Percentiles rank a stretch among this genome's conserved stretches.
phyloP scores from a whole-genome alignment of 2,329 filamentous ascomycete genomes.

The Fusarium torulosum region DNA sequence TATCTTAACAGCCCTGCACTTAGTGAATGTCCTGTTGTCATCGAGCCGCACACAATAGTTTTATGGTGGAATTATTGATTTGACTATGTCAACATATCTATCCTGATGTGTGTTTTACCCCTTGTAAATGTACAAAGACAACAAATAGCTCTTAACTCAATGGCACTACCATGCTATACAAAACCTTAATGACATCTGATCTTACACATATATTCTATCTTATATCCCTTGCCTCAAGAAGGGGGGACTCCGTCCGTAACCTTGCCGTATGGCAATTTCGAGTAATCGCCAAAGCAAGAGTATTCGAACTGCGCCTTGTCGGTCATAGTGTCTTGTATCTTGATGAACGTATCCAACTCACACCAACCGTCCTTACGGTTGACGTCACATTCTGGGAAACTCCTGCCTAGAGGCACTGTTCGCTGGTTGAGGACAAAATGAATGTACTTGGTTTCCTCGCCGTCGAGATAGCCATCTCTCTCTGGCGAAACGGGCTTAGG shows the following conservation, averaged over 20 bases:
- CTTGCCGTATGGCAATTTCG: conserved; percentile 54
- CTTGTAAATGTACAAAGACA: background rate
- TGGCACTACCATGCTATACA: background rate
- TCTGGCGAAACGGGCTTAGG: conserved; percentile 71
- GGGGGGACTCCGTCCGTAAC: conserved; percentile 56
- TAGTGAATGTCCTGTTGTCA: too few relatives aligned
- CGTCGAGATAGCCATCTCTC: conserved; percentile 65
- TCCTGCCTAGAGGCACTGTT: conserved; percentile 75
- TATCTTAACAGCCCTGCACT: background rate
- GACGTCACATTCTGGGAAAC: conserved; percentile 72
- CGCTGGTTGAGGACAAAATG: conserved; percentile 82
- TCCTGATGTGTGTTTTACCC: background rate
- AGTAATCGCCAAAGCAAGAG: conserved; percentile 72
- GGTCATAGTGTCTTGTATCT: conserved; percentile 70
- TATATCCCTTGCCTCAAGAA: conserved; percentile 20
- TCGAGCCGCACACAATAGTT: background rate
- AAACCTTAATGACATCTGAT: conserved; percentile 3
- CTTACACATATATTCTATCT: conserved; percentile 3
- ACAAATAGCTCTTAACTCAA: background rate
- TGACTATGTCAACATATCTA: background rate
- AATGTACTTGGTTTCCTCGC: conserved; percentile 73
- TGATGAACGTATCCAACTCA: conserved; percentile 75
- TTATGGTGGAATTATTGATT: background rate
- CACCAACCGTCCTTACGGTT: conserved; percentile 81
- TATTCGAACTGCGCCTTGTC: conserved; percentile 71